Evolutionary conservation across 257 asterid genomes (phyloP), one percentile per base, ranked within the genome.

Genomic region (Scutellaria minor): DNA sequence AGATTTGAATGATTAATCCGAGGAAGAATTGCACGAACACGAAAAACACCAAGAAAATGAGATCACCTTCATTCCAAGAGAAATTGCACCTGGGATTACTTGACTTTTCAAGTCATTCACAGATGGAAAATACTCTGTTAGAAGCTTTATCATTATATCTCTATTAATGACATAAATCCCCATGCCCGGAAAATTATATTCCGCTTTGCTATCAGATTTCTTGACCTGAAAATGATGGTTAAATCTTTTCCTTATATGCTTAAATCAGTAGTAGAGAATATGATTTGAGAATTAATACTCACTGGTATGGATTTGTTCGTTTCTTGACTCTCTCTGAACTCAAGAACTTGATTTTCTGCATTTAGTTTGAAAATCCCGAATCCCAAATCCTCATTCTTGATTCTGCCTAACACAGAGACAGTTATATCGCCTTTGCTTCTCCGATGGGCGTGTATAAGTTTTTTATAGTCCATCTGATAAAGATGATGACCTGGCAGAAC

Each of bases 401-500:
- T 72, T 71, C 63, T 39, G 51, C 72, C 71, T 1, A 73, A 78
- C 50, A 92, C 83, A 6, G 93, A 79, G 44, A 87, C 88, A 0
- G 95, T 88, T 74, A 92, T 84, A 57, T 88, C 89, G 0, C 90
- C 88, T 27, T 51, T 55, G 73, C 58, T 82, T 39, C 52, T 78
- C 53, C 85, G 69, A 66, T 88, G 96, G 22, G 80, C 81, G 20
- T 83, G 83, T 52, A 93, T 67, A n/a, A 88, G 83, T 59, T 84
- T 79, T 72, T 82, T 89, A 76, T 90, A 93, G 73, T 93, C 89
- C 98, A 90, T 90, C 76, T 82, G 89, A 70, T 93, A 93, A 6
- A 90, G 85, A 83, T 93, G 98, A 71, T 93, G 87, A 35, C 98
- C 98, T 1, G 97, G 97, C 77, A 93, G 93, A 67, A 93, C 79